Base-by-base conservation (phyloP, 1,284 basidiomycete species). In the Cerioporus squamosus region DNA sequence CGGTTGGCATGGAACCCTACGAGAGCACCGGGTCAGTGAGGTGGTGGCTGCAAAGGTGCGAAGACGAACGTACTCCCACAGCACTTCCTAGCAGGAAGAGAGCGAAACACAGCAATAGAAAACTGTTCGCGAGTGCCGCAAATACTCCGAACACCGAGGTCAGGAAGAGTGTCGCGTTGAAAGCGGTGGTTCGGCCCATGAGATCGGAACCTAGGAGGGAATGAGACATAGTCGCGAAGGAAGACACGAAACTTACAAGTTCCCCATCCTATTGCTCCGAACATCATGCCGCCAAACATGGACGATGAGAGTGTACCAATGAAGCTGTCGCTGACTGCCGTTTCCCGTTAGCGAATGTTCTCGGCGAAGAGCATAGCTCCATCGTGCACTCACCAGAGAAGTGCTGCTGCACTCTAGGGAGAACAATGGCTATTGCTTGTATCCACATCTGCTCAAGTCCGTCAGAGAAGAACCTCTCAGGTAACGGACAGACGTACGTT, bases 271-370 rank as follows among this genome's bases (percentile, higher is more conserved):
- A 97, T 77, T 0, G 95, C 94, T 4, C 96, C 96, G 56, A 98
- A 73, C 94, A 97, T 97, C 97, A 98, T 98, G 42, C 97, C 93
- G 7, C 85, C 87, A 72, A 95, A 94, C 82, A 93, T 90, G 8
- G 87, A 86, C 3, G 91, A 90, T 0, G 90, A 93, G 2, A 94
- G 75, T 1, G 82, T 72, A 36, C 93, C 93, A 56, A 95, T 91
- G 66, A 83, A 85, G 51, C 77, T 80, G 72, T 95, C 91, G 24
- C 85, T 81, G 14, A 95, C 87, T 88, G 69, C 14, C 1, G 8
- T 10, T 3, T 36, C 33, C 1, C 6, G 12, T 36, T 10, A 36
- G 14, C 33, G 14, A 4, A 3, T 36, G 9, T 36, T 36, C 12
- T 15, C 33, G 3, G 9, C 26, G 26, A 29, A 29, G 6, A 36